Evolutionary conservation across 108 stramenopile genomes (phyloP).

Genomic region (Skeletonema costatum): DNA sequence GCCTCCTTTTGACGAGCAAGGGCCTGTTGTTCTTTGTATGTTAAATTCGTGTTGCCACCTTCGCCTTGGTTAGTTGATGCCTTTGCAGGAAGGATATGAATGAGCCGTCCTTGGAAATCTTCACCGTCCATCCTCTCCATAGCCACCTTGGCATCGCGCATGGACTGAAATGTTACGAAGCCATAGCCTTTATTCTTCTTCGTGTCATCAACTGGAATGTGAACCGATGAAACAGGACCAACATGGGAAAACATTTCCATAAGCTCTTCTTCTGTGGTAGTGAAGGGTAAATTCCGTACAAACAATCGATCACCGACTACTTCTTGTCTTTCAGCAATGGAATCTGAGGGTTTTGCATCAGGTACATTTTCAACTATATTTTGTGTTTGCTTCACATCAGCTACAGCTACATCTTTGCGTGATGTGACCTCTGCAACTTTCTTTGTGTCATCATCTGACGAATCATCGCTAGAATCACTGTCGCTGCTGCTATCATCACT

Average conservation of each 20-base stretch:
- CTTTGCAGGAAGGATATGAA: slow-evolving; percentile 85
- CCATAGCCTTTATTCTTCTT: slow-evolving; percentile 94
- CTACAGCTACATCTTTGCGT: neutral
- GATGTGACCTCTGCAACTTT: neutral
- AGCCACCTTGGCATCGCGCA: slow-evolving; percentile 63
- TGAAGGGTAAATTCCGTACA: slow-evolving; percentile 94
- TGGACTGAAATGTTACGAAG: slow-evolving; percentile 82
- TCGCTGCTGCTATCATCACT: slow-evolving; percentile 26
- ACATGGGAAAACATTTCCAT: slow-evolving; percentile 71
- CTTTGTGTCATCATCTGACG: slow-evolving; percentile 10
- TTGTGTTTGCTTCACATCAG: too few relatives aligned
- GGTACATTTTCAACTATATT: neutral
- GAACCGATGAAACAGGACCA: slow-evolving; percentile 82
- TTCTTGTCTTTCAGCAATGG: slow-evolving; percentile 3
- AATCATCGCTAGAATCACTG: slow-evolving; percentile 26
- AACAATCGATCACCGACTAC: slow-evolving; percentile 71
- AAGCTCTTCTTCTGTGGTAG: slow-evolving; percentile 92
- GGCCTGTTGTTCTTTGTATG: slow-evolving; percentile 93
- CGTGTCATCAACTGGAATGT: slow-evolving; percentile 93
- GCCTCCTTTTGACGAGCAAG: slow-evolving; percentile 85
- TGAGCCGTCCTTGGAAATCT: slow-evolving; percentile 88
- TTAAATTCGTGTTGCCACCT: slow-evolving; percentile 34
- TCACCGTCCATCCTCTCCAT: slow-evolving; percentile 63
- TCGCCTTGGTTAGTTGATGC: slow-evolving; percentile 41
- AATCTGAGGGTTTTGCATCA: neutral